These are phyloP conservation scores for Fusarium sp. DNA, from an alignment of 2,329 filamentous ascomycete genomes.

Conservation along the genomic window DNA sequence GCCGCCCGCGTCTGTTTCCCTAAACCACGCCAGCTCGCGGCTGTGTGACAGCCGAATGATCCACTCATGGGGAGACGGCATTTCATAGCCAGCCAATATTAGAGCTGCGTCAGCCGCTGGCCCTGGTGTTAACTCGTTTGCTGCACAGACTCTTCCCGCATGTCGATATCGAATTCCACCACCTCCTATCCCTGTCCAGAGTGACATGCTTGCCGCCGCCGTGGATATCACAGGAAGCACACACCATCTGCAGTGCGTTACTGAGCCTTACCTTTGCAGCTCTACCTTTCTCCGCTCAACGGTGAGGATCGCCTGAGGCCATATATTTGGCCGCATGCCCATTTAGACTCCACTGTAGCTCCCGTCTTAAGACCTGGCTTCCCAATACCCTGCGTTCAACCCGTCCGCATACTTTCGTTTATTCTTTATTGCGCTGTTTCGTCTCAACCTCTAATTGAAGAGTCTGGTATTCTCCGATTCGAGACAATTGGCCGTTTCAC, in stretches of 20 bases:
- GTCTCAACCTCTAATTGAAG: conserved; percentile 28
- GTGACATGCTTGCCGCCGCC: conserved; percentile 44
- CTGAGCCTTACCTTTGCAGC: conserved; percentile 39
- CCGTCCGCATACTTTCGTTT: conserved; percentile 34
- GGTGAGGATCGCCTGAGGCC: conserved; percentile 44
- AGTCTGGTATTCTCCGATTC: conserved; percentile 47
- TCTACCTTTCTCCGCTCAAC: conserved; percentile 33
- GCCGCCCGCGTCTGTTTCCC: conserved; percentile 41
- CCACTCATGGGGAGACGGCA: conserved; percentile 45
- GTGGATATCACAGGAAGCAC: conserved; percentile 44
- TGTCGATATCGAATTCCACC: conserved; percentile 50
- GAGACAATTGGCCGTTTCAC: conserved; percentile 17
- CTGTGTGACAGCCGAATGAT: conserved; percentile 48
- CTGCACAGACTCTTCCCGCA: conserved; percentile 47
- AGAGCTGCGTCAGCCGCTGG: conserved; percentile 62
- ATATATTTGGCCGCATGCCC: conserved; percentile 48
- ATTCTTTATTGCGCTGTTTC: conserved; percentile 30
- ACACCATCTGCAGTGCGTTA: conserved; percentile 36
- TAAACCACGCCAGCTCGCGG: conserved; percentile 41
- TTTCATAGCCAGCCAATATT: conserved; percentile 65
- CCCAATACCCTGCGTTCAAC: conserved; percentile 23
- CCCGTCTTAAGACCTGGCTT: conserved; percentile 44
- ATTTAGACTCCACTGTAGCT: conserved; percentile 43
- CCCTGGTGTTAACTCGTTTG: conserved; percentile 44
- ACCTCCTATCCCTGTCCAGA: conserved; percentile 31